Evolutionary conservation across 371 early-diverging fungal species (phyloP).

Genomic region (Lichtheimia ornata): DNA sequence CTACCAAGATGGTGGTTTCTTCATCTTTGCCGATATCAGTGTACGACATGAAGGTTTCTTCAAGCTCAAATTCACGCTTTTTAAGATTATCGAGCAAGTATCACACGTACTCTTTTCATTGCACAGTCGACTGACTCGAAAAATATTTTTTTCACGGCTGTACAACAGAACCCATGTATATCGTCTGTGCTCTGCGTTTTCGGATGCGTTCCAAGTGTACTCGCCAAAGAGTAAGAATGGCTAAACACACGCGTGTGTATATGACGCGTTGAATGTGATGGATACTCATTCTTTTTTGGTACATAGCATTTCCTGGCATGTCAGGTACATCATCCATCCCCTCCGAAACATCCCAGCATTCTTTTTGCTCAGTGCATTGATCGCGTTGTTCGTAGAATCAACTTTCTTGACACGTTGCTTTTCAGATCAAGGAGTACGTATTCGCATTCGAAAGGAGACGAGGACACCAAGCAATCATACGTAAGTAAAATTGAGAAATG

Average conservation of each 20-base stretch:
- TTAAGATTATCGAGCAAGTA: slow-evolving; percentile 66
- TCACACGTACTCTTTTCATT: background rate
- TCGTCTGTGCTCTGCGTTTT: slow-evolving; percentile 33
- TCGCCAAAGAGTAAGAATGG: slow-evolving; percentile 70
- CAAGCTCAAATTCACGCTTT: slow-evolving; percentile 87
- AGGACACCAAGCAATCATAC: slow-evolving; percentile 6
- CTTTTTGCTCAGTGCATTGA: no score
- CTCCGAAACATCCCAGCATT: no score
- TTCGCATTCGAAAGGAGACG: slow-evolving; percentile 81
- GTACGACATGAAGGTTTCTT: slow-evolving; percentile 89
- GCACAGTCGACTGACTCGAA: background rate
- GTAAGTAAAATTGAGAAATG: background rate
- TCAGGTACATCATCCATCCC: slow-evolving; percentile 49
- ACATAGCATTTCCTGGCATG: slow-evolving; percentile 80
- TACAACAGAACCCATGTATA: slow-evolving; percentile 29
- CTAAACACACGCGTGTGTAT: no score
- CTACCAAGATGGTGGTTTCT: slow-evolving; percentile 84
- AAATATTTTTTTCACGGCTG: background rate
- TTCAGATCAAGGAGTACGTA: slow-evolving; percentile 94
- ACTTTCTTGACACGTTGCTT: slow-evolving; percentile 87
- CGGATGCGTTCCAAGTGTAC: slow-evolving; percentile 75
- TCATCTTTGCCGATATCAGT: slow-evolving; percentile 93
- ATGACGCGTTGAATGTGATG: background rate
- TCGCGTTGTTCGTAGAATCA: slow-evolving; percentile 56
- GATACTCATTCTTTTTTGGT: slow-evolving; percentile 1